phyloP scores from a whole-genome alignment of 2,329 filamentous ascomycete species.

The Phaeosphaeriaceae sp. region DNA sequence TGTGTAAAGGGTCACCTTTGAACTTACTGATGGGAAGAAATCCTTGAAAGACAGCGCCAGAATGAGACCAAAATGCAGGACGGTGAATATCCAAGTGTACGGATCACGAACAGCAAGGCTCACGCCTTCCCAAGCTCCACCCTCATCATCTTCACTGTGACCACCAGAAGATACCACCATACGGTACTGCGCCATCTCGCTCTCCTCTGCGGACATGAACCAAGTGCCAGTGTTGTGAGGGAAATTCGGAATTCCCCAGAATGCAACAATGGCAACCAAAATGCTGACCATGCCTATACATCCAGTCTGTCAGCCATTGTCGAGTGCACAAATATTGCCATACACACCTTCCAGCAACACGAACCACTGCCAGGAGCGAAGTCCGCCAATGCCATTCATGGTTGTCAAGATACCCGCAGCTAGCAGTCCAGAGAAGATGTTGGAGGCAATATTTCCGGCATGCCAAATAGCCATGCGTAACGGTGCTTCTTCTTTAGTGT shows the following conservation, averaged over 20 bases:
- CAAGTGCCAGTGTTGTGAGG: conserved; percentile 15
- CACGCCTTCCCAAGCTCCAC: conserved; percentile 46
- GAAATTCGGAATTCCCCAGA: conserved; percentile 45
- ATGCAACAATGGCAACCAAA: conserved; percentile 27
- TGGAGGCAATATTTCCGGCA: conserved; percentile 55
- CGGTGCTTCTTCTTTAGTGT: conserved; percentile 54
- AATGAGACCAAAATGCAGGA: conserved; percentile 47
- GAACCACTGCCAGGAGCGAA: conserved; percentile 53
- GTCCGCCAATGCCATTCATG: conserved; percentile 51
- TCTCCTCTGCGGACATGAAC: conserved; percentile 16
- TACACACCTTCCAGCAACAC: conserved; percentile 59
- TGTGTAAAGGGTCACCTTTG: not conserved
- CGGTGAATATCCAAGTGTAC: conserved; percentile 49
- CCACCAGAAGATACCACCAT: conserved; percentile 29
- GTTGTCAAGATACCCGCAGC: conserved; percentile 55
- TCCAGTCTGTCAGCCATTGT: not conserved
- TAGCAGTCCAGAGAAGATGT: conserved; percentile 55
- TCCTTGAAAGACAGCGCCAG: conserved; percentile 33
- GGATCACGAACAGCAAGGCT: conserved; percentile 45
- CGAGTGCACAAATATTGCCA: not conserved
- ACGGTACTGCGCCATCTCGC: conserved; percentile 30
- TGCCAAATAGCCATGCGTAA: conserved; percentile 56
- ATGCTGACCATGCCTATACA: not conserved
- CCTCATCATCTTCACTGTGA: conserved; percentile 45
- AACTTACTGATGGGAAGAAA: not conserved